These are phyloP conservation scores for Blastobotrys persicus DNA, from an alignment of 1,139 yeast species.

Conservation along the genomic window DNA sequence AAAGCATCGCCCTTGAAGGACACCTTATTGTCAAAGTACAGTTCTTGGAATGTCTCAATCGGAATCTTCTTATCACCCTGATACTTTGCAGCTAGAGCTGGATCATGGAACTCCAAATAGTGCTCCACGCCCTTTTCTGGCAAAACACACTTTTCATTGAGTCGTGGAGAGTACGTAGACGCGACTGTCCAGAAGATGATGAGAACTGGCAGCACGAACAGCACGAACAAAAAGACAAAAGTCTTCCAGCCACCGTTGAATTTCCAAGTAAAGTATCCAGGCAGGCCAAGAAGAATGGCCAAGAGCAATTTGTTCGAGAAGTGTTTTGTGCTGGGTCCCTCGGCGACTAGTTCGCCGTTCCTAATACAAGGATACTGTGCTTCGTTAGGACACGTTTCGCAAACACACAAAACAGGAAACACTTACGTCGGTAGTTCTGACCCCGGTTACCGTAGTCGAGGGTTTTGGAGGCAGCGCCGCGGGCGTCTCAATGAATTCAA, in stretches of 20 bases:
- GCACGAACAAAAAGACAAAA: slow-evolving; percentile 47
- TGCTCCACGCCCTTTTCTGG: slow-evolving; percentile 78
- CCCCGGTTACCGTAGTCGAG: slow-evolving; percentile 52
- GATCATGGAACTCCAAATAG: slow-evolving; percentile 80
- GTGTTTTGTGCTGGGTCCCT: slow-evolving; percentile 81
- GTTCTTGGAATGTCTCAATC: slow-evolving; percentile 89
- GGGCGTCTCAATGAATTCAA: slow-evolving; percentile 60
- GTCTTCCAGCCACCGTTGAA: slow-evolving; percentile 74
- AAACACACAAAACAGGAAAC: neutral
- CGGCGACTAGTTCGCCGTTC: slow-evolving; percentile 88
- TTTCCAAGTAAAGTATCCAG: slow-evolving; percentile 61
- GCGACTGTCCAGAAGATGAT: slow-evolving; percentile 79
- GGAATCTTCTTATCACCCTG: slow-evolving; percentile 75
- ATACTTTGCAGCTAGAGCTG: slow-evolving; percentile 68
- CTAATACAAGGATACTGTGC: slow-evolving; percentile 60
- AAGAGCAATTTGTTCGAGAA: slow-evolving; percentile 64
- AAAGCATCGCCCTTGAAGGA: slow-evolving; percentile 85
- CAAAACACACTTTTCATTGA: slow-evolving; percentile 71
- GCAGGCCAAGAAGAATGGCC: slow-evolving; percentile 56
- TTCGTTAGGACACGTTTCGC: slow-evolving; percentile 15
- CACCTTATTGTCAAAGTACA: slow-evolving; percentile 80
- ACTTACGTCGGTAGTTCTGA: slow-evolving; percentile 53
- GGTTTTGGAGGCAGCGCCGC: slow-evolving; percentile 51
- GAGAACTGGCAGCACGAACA: slow-evolving; percentile 64
- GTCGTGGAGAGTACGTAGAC: slow-evolving; percentile 75